These are phyloP conservation scores for Achaetomium macrosporum DNA, from an alignment of 2,329 filamentous ascomycete species.

Conservation along the genomic window DNA sequence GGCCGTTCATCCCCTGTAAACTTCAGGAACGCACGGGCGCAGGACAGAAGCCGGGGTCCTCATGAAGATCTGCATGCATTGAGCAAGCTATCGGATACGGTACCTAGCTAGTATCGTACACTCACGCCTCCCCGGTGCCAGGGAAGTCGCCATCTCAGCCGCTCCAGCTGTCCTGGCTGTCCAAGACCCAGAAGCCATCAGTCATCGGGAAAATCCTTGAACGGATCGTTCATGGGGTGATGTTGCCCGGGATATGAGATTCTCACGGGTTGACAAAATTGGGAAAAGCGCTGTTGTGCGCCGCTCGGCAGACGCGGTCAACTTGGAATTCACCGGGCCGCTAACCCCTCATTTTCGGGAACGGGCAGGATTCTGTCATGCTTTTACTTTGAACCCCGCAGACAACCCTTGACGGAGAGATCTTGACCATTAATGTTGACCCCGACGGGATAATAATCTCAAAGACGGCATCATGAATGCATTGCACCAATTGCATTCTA, in stretches of 20 bases:
- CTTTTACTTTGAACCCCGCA: background rate
- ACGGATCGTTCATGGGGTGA: too few relatives aligned
- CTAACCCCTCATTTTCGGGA: slow-evolving; percentile 3
- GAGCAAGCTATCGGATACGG: background rate
- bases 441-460: background rate
- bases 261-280: background rate
- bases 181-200: too few relatives aligned
- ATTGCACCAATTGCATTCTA: slow-evolving; percentile 4
- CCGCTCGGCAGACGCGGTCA: slow-evolving; percentile 5
- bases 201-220: too few relatives aligned
- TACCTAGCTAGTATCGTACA: background rate
- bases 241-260: too few relatives aligned
- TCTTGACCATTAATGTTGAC: too few relatives aligned
- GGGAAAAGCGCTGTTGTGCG: background rate
- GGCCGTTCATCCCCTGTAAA: slow-evolving; percentile 9
- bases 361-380: background rate
- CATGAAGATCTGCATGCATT: slow-evolving; percentile 21
- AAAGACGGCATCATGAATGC: background rate
- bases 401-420: background rate
- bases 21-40: slow-evolving; percentile 1
- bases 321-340: slow-evolving; percentile 5
- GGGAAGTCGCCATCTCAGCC: background rate
- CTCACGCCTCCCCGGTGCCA: background rate
- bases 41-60: slow-evolving; percentile 5
- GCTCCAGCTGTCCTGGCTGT: too few relatives aligned